Conservation (phyloP, 2,329 filamentous ascomycete genomes). For the Pseudopyrenochaeta lycopersici region DNA sequence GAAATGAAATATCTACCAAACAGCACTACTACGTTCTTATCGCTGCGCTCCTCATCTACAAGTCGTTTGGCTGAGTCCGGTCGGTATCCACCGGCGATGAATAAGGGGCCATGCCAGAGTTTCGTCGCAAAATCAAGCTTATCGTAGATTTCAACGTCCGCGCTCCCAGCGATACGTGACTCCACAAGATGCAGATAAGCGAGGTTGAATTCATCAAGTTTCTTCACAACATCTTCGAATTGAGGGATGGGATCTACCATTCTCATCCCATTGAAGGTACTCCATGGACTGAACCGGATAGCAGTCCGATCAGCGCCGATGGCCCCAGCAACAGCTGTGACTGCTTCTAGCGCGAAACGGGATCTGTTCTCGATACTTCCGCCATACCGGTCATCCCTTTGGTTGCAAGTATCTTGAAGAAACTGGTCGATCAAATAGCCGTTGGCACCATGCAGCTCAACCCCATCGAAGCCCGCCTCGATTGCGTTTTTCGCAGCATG, state of each 20-base stretch:
- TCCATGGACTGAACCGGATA: slow-evolving; percentile 69
- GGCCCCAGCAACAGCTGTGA: slow-evolving; percentile 58
- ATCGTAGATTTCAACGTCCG: slow-evolving; percentile 41
- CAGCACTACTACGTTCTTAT: slow-evolving; percentile 53
- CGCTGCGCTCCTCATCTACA: slow-evolving; percentile 51
- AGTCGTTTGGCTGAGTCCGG: slow-evolving; percentile 44
- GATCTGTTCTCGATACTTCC: slow-evolving; percentile 60
- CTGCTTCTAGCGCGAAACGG: slow-evolving; percentile 62
- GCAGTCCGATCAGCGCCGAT: slow-evolving; percentile 64
- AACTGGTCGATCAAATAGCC: slow-evolving; percentile 75
- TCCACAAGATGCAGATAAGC: slow-evolving; percentile 63
- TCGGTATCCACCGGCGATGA: slow-evolving; percentile 49
- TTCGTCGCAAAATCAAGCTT: slow-evolving; percentile 10
- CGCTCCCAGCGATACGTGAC: slow-evolving; percentile 56
- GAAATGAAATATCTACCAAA: slow-evolving; percentile 59
- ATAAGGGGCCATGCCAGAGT: slow-evolving; percentile 29
- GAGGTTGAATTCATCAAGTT: slow-evolving; percentile 54
- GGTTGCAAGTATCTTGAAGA: slow-evolving; percentile 65
- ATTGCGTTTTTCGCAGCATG: slow-evolving; percentile 55
- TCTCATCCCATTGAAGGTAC: slow-evolving; percentile 68
- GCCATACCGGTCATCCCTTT: slow-evolving; percentile 59
- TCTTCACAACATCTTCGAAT: not conserved
- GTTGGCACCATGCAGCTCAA: slow-evolving; percentile 66
- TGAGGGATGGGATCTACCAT: slow-evolving; percentile 61
- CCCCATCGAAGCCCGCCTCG: slow-evolving; percentile 66